Evolutionary conservation across 129 eudicot species (phyloP).

Genomic region (Flaveria sonorensis): DNA sequence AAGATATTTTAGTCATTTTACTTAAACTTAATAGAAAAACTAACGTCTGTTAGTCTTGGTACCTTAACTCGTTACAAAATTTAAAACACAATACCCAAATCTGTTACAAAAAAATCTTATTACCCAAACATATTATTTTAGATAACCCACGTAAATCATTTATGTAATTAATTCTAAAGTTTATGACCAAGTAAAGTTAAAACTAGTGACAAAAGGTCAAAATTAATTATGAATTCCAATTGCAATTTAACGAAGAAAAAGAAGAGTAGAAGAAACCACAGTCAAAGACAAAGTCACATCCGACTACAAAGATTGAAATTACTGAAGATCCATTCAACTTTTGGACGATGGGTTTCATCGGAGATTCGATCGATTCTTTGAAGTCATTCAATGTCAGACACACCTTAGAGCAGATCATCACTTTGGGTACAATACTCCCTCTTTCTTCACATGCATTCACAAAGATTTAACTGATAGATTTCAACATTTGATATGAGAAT

Average conservation of each 20-base stretch:
- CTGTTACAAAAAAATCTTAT: no score
- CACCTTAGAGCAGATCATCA: slow-evolving; percentile 55
- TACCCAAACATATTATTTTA: no score
- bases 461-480: background rate
- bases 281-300: slow-evolving; percentile 3
- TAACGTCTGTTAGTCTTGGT: no score
- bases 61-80: no score
- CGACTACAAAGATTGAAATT: background rate
- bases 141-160: no score
- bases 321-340: background rate
- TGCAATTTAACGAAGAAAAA: background rate
- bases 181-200: background rate
- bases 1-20: no score
- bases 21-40: no score
- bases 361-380: slow-evolving; percentile 40
- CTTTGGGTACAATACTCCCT: slow-evolving; percentile 45
- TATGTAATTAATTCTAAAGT: no score
- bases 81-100: no score
- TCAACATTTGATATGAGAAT: background rate
- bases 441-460: background rate
- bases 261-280: background rate
- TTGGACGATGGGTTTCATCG: slow-evolving; percentile 52
- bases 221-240: background rate
- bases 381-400: slow-evolving; percentile 58
- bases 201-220: background rate